phyloP scores from a whole-genome alignment of 2,329 filamentous ascomycete species.

The Elsinoe necatrix region DNA sequence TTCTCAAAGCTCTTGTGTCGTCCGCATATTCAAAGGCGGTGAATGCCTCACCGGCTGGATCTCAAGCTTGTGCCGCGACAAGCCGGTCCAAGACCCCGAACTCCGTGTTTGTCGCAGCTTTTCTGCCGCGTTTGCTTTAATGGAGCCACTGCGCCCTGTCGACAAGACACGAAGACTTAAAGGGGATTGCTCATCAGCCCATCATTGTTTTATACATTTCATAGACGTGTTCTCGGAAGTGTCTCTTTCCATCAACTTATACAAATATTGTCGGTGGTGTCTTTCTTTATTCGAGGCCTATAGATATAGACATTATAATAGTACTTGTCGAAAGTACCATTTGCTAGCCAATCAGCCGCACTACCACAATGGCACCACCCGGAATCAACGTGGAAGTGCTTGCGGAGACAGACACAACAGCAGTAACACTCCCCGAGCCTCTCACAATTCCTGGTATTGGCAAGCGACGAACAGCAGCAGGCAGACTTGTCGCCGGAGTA shows the following conservation, averaged over 20 bases:
- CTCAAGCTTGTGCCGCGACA: conserved; percentile 5
- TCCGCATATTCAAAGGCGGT: background rate
- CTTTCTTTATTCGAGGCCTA: background rate
- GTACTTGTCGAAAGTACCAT: conserved; percentile 8
- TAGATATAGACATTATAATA: background rate
- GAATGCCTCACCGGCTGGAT: conserved; percentile 1
- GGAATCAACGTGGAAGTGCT: conserved; percentile 34
- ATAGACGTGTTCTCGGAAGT: background rate
- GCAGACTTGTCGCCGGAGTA: conserved; percentile 62
- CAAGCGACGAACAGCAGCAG: conserved; percentile 60
- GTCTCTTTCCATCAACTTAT: background rate
- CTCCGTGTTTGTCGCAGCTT: background rate
- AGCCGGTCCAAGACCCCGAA: conserved; percentile 4
- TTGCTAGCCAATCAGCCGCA: background rate
- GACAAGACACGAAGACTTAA: conserved; percentile 1
- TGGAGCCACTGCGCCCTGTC: conserved; percentile 10
- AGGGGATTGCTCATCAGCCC: background rate
- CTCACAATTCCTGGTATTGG: conserved; percentile 60
- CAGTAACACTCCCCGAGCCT: conserved; percentile 39
- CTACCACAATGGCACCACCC: conserved; percentile 25
- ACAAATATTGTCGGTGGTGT: background rate
- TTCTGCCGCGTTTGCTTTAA: conserved; percentile 5
- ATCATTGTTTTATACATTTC: background rate
- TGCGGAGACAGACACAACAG: conserved; percentile 40
- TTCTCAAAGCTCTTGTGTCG: conserved; percentile 1